These are phyloP conservation scores for Melampsora occidentalis DNA, from an alignment of 1,284 basidiomycete genomes.

Conservation along the genomic window DNA sequence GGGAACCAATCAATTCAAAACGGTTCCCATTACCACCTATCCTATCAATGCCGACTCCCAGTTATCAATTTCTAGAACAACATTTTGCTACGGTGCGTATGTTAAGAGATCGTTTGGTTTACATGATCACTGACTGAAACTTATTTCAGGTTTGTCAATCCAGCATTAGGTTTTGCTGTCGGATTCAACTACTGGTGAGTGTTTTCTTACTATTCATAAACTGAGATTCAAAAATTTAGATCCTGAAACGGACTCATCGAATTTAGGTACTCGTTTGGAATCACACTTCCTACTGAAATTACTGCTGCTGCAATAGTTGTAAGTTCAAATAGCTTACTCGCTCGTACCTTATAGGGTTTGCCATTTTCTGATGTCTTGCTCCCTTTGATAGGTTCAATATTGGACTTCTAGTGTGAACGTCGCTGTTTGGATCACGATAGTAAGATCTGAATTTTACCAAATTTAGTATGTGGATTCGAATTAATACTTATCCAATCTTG, in stretches of 20 bases:
- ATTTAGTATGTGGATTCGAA: background rate
- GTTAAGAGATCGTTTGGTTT: constrained; percentile 23
- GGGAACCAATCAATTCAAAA: constrained; percentile 42
- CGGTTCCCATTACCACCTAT: constrained; percentile 48
- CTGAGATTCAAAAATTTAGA: background rate
- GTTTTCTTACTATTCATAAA: background rate
- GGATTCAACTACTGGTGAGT: constrained; percentile 37
- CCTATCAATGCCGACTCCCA: constrained; percentile 49
- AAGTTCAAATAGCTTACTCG: constrained; percentile 45
- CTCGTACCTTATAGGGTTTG: background rate
- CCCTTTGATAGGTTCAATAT: constrained; percentile 5
- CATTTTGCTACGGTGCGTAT: constrained; percentile 52
- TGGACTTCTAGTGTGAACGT: constrained; percentile 46
- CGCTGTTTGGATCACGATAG: constrained; percentile 16
- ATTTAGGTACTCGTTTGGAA: constrained; percentile 56
- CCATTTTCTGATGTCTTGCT: background rate
- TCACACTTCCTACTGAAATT: constrained; percentile 54
- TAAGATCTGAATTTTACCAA: background rate
- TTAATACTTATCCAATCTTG: background rate
- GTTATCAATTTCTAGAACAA: constrained; percentile 45
- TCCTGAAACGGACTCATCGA: background rate
- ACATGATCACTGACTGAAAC: constrained; percentile 4
- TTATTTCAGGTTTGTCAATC: constrained; percentile 18
- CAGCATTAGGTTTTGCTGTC: constrained; percentile 37
- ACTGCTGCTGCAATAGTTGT: constrained; percentile 40